Evolutionary conservation across 192 early-diverging fungal genomes (phyloP).

Genomic region (Piromyces finnis): DNA sequence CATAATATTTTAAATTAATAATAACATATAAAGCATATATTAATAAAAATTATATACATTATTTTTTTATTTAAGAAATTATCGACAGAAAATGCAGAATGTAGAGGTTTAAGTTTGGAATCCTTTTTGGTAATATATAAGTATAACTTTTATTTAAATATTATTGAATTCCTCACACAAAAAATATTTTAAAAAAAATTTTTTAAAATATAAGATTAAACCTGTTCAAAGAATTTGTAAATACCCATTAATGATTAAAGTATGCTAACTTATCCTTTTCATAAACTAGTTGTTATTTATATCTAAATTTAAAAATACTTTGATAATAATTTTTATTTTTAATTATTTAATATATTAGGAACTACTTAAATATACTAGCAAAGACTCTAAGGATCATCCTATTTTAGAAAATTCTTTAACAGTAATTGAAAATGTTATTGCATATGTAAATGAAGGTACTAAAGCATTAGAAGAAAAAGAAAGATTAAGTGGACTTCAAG

Average conservation of each 20-base stretch:
- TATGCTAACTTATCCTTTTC: neutral
- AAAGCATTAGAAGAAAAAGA: slow-evolving; percentile 24
- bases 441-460: slow-evolving; percentile 30
- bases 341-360: slow-evolving; percentile 5
- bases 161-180: no score
- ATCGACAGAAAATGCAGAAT: slow-evolving; percentile 18
- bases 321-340: neutral
- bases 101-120: slow-evolving; percentile 28
- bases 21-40: no score
- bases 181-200: no score
- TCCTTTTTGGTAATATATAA: slow-evolving; percentile 27
- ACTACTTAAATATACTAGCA: slow-evolving; percentile 24
- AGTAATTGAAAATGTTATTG: slow-evolving; percentile 30
- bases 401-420: slow-evolving; percentile 17
- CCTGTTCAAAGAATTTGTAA: slow-evolving; percentile 42
- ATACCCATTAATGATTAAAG: slow-evolving; percentile 5
- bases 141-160: no score
- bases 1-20: no score
- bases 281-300: no score
- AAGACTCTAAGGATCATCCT: slow-evolving; percentile 21
- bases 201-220: no score
- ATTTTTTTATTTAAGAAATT: no score
- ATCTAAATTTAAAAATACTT: no score
- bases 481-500: slow-evolving; percentile 12
- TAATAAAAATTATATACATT: no score